Conservation (phyloP, 192 early-diverging fungal species). For the Linnemannia schmuckeri region DNA sequence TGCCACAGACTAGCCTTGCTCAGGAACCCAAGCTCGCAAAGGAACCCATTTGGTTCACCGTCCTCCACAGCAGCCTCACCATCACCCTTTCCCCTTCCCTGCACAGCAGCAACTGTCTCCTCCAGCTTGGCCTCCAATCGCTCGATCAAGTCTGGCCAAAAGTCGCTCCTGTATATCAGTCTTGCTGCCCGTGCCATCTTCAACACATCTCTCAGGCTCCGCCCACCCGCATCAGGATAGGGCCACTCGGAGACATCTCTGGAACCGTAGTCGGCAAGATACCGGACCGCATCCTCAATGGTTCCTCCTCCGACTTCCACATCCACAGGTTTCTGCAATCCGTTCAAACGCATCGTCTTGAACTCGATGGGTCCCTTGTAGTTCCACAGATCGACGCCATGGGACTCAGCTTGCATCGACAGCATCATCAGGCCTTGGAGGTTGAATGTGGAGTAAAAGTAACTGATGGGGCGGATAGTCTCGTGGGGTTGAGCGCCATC, state of each 20-base stretch:
- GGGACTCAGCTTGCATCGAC: conserved; percentile 46
- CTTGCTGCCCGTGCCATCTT: conserved; percentile 44
- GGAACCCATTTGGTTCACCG: conserved; percentile 34
- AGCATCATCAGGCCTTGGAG: conserved; percentile 61
- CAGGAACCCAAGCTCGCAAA: conserved; percentile 40
- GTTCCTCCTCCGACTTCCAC: conserved; percentile 37
- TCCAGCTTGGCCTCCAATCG: conserved; percentile 37
- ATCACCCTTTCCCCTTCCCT: background rate
- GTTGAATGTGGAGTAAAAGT: conserved; percentile 68
- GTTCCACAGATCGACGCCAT: conserved; percentile 57
- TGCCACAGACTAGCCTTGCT: conserved; percentile 45
- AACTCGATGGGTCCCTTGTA: conserved; percentile 40
- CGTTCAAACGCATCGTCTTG: conserved; percentile 16
- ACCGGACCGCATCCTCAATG: conserved; percentile 42
- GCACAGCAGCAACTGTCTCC: background rate
- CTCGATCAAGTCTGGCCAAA: conserved; percentile 32
- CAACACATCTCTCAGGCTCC: conserved; percentile 32
- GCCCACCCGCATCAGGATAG: conserved; percentile 29
- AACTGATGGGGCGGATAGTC: conserved; percentile 58
- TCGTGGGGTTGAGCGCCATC: conserved; percentile 64
- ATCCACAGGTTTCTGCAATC: background rate
- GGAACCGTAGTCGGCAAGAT: conserved; percentile 26
- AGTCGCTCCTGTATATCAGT: conserved; percentile 34
- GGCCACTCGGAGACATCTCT: conserved; percentile 49
- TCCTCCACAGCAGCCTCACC: conserved; percentile 1